Evolutionary conservation across 176 grass and related monocot genomes (phyloP), one percentile per base, ranked within the genome.

Genomic region (Cenchrus fungigraminus): DNA sequence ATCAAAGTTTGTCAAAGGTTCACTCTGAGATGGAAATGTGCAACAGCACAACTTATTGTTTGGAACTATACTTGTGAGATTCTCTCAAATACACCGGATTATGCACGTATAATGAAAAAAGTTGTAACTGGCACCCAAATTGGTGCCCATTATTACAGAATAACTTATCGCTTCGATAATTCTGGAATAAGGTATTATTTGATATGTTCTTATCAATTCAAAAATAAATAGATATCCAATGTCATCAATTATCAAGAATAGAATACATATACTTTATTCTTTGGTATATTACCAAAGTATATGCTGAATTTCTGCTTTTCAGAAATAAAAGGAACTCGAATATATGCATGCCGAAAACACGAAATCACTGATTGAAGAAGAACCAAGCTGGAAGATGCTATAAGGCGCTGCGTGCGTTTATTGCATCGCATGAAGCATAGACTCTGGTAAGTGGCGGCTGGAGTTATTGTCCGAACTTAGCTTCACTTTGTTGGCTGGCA

Each of bases 181-280:
- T 72, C 66, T 19, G 19, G 85, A 75, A 81, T 81, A 70, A 58
- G 70, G n/a, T 74, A 51, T 49, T 22, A 52, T 7, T 60, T 62
- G 20, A 16, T 34, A n/a, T 80, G 45, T 54, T 80, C 20, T 15
- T 80, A 31, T 73, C 57, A 20, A 28, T 73, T 3, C n/a, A 68
- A 51, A 82, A 78, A 12, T 25, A 80, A 73, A 74, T 56, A 11
- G 59, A n/a, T 73, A 45, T 66, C 7, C 51, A 16, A n/a, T 66
- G 9, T 49, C 56, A 20, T 74, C 47, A 45, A 57, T 49, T 65
- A 20, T 74, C 47, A 45, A 57, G 59, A 56, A 74, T 74, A 65
- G 20, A 86, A 87, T 68, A 74, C 20, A 55, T 20, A 65, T 9
- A 8, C 68, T 80, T 80, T 58, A 87, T 87, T 82, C 84, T 87